Evolutionary conservation across 2,329 filamentous ascomycete genomes (phyloP).

Genomic region (Aspergillus pseudonomiae): DNA sequence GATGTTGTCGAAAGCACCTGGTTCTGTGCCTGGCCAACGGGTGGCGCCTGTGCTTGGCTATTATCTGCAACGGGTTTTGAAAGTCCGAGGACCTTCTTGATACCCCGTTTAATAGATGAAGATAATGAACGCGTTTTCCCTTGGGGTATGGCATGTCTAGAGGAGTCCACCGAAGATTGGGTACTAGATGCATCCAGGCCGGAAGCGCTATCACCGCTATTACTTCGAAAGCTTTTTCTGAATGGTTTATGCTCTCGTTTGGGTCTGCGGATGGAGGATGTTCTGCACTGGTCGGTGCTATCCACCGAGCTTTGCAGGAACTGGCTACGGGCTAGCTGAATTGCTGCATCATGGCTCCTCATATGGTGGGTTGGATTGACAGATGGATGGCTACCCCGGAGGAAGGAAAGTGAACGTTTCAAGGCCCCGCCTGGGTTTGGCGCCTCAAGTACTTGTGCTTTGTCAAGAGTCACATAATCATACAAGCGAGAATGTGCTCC

Average conservation of each 20-base stretch:
- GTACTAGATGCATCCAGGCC: constrained; percentile 18
- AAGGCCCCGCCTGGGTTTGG: constrained; percentile 30
- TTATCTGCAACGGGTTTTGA: constrained; percentile 27
- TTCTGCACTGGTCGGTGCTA: constrained; percentile 22
- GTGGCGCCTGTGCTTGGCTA: constrained; percentile 27
- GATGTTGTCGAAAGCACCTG: constrained; percentile 2
- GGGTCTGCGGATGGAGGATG: constrained; percentile 26
- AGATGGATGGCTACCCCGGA: constrained; percentile 32
- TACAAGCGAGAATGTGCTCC: constrained; percentile 15
- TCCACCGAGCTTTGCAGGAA: constrained; percentile 34
- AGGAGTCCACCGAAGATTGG: constrained; percentile 11
- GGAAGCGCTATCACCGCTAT: constrained; percentile 30
- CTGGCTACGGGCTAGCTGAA: constrained; percentile 46
- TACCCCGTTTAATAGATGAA: constrained; percentile 43
- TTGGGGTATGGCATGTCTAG: constrained; percentile 14
- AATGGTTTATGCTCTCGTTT: constrained; percentile 40
- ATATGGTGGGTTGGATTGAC: constrained; percentile 24
- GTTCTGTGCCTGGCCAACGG: constrained; percentile 19
- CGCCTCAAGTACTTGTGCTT: constrained; percentile 1
- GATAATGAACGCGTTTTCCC: constrained; percentile 44
- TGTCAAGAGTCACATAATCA: constrained; percentile 10
- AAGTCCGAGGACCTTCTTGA: constrained; percentile 45
- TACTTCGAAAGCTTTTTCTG: constrained; percentile 39
- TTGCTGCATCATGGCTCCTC: constrained; percentile 41
- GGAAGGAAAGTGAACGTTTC: constrained; percentile 48